Evolutionary conservation across 108 stramenopile genomes (phyloP), one percentile per base, ranked within the genome.

Genomic region (Aurantiochytrium sp.): DNA sequence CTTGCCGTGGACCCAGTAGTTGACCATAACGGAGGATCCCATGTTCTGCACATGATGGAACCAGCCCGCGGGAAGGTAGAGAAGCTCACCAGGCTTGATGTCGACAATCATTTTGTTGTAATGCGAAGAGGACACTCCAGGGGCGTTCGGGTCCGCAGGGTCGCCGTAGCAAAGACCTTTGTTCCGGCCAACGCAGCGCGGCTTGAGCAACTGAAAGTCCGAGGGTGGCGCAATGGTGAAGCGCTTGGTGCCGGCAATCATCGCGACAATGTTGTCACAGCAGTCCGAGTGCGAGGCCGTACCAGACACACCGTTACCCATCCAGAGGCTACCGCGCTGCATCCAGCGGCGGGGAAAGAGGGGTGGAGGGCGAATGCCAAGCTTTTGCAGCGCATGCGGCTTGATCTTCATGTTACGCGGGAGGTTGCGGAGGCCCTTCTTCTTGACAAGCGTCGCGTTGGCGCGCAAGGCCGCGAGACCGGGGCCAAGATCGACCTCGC

Each of bases 401-500:
- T 83, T 83, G 45, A 83, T 53, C 51, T 83, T 83, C 76, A 83
- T 83, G 76, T 83, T 83, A 45, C 76, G 76, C 4, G 76, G 76
- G 25, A 53, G 28, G 76, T 83, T 83, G 76, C 76, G 76, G 4
- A 83, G 45, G 45, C 76, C 76, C 4, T 83, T 83, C 49, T 47
- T 83, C 76, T 83, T 83, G 76, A 83, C 51, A 12, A 83, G 51
- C 8, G 76, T 53, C 18, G 49, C 76, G 51, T 83, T 53, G 51
- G 45, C 76, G 25, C 51, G 45, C 18, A 83, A 23, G 6, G 49
- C 51, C 16, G 45, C 45, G 28, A 83, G 45, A 12, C 49, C 76
- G 0, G 76, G 76, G 51, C 76, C 76, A 23, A 83, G 76, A 35
- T 83, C 76, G 18, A 83, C 49, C 76, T 83, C 76, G 25, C 51